Percentiles rank a stretch among this genome's conserved stretches.
Conservation (phyloP, 2,329 filamentous ascomycete genomes). For the Neobulgaria alba region DNA sequence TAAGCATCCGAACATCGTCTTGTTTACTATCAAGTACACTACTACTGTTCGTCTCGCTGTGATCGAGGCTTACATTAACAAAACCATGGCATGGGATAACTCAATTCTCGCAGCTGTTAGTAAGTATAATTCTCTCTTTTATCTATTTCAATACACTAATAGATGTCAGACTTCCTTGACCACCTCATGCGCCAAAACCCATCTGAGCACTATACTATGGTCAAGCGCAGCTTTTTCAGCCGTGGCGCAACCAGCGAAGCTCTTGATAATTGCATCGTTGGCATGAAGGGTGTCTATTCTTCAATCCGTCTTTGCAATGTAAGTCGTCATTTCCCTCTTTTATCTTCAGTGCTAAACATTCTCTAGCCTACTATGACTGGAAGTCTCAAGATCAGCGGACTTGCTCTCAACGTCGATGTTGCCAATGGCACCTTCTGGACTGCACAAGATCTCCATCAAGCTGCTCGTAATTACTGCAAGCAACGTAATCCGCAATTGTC, state of each 20-base stretch:
- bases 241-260: slow-evolving; percentile 26
- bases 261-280: slow-evolving; percentile 61
- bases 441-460: slow-evolving; percentile 29
- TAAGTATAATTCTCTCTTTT: slow-evolving; percentile 29
- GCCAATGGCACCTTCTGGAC: slow-evolving; percentile 88
- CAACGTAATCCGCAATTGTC: slow-evolving; percentile 18
- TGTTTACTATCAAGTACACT: slow-evolving; percentile 54
- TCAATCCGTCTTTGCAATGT: slow-evolving; percentile 69
- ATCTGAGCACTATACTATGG: slow-evolving; percentile 53
- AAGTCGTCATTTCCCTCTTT: slow-evolving; percentile 13
- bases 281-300: slow-evolving; percentile 83
- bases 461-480: slow-evolving; percentile 27
- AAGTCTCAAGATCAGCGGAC: slow-evolving; percentile 38
- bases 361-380: slow-evolving; percentile 13
- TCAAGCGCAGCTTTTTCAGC: slow-evolving; percentile 77
- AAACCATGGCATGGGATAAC: slow-evolving; percentile 52
- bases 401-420: slow-evolving; percentile 84
- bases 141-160: slow-evolving; percentile 4
- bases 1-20: slow-evolving; percentile 38
- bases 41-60: slow-evolving; percentile 59
- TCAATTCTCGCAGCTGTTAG: slow-evolving; percentile 70
- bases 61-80: slow-evolving; percentile 57
- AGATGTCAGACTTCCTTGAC: slow-evolving; percentile 63
- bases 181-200: slow-evolving; percentile 80
- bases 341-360: slow-evolving; percentile 6